Evolutionary conservation across 768 basidiomycete genomes (phyloP), one percentile per base, ranked within the genome.

Genomic region (Tulasnella sp.): DNA sequence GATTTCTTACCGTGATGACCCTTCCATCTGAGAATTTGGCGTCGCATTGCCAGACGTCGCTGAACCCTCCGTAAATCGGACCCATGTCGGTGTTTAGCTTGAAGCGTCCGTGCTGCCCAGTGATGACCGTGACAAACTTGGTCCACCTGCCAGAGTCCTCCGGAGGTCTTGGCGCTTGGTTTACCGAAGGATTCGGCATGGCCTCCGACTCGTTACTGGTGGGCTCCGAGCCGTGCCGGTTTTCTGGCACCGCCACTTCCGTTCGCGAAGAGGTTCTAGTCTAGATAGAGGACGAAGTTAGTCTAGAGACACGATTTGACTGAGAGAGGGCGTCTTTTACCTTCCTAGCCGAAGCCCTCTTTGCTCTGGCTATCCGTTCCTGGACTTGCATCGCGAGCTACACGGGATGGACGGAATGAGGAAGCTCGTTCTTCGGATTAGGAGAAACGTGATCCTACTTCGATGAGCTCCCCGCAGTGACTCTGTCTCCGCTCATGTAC

Each of bases 11-110:
- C 4, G 10, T 16, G 31, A 76, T 16, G 34, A 48, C 6, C 18
- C 27, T 68, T 18, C 62, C 73, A 46, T 74, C 75, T 31, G 38
- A n/a, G 38, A 42, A 76, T 56, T n/a, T 40, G 44, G 46, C 75
- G 18, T 76, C 75, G n/a, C 44, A 76, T 38, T 21, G 44, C 75
- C 75, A 76, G 24, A 76, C 56, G 34, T 76, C 75, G n/a, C 75
- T 76, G 44, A 76, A 76, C 8, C 75, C 75, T 24, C 75, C 75
- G 19, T 76, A 48, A 36, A 68, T 34, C 0, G 62, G 62, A 27
- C 27, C 8, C 31, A 27, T 68, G 6, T 18, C 34, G 0, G 27
- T 14, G 16, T 36, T 34, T 19, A 68, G 34, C 31, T 14, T 68
- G 34, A 68, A 68, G 62, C 62, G 62, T 36, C 62, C 62, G 31